Base-by-base conservation (phyloP, 176 grass and related monocot genomes). In the Carex kokanica region DNA sequence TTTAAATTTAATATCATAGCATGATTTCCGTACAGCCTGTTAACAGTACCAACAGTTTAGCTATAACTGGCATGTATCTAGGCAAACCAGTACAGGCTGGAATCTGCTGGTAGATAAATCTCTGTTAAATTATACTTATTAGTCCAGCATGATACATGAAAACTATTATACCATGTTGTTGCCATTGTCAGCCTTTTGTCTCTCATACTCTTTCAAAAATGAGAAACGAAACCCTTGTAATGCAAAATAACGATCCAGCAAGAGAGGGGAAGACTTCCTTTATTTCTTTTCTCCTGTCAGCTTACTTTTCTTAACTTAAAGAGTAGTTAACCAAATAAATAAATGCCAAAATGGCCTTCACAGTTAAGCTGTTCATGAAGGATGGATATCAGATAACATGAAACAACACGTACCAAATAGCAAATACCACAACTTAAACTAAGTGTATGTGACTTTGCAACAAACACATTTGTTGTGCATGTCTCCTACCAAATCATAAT, bases 21-120 rank as follows among this genome's bases (percentile, higher is more conserved):
- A 49, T 49, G 31, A 24, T 73, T 49, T 27, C 4, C 45, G 31
- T 6, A 53, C 10, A 29, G 21, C 36, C 36, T 45, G 18, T 1
- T 3, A 43, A 6, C 23, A 53, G 41, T 52, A 53, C 45, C 43
- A 74, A 74, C 45, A 53, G 10, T 21, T 15, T 74, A 24, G 51
- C n/a, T 27, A 32, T 77, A 77, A 77, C 13, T 77, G 51, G 73
- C 9, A 77, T 53, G 73, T 24, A 77, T 31, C 49, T 55, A 55
- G 23, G 49, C 23, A 6, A 29, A 6, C 24, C 31, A 16, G 5
- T 29, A 55, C 47, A 75, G 13, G 11, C 23, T 75, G 72, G 71
- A 75, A 54, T 75, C 52, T 74, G 12, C 21, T 29, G 21, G 20
- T 29, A 75, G 17, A 53, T 54, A 54, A 14, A 75, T 77, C 47